phyloP scores from a whole-genome alignment of 768 basidiomycete genomes.

The Naganishia vaughanmartiniae region DNA sequence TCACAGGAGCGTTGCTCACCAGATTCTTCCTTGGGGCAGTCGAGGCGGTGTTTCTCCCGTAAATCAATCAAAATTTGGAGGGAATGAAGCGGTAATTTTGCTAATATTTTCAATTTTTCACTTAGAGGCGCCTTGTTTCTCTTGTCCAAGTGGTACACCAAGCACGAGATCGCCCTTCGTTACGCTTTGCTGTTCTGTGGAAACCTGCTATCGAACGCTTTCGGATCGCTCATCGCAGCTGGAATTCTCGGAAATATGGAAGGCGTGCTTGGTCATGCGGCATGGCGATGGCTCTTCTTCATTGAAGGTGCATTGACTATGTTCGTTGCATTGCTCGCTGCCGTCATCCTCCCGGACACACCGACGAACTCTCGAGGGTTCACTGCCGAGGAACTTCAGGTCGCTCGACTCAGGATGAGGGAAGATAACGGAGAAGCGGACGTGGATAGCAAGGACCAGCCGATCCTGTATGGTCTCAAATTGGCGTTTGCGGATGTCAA shows the following conservation, averaged over 20 bases:
- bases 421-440: slow-evolving; percentile 65
- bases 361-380: slow-evolving; percentile 49
- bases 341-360: slow-evolving; percentile 61
- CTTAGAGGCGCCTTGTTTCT: slow-evolving; percentile 47
- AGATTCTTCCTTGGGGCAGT: slow-evolving; percentile 64
- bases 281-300: slow-evolving; percentile 72
- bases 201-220: slow-evolving; percentile 74
- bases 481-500: slow-evolving; percentile 73
- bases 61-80: too few relatives aligned
- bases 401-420: slow-evolving; percentile 55
- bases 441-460: slow-evolving; percentile 55
- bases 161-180: slow-evolving; percentile 34
- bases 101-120: slow-evolving; percentile 26
- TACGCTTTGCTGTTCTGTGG: slow-evolving; percentile 27
- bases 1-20: slow-evolving; percentile 53
- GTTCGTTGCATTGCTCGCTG: slow-evolving; percentile 65
- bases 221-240: slow-evolving; percentile 74
- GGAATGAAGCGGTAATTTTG: too few relatives aligned
- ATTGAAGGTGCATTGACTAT: slow-evolving; percentile 72
- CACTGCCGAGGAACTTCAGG: slow-evolving; percentile 44
- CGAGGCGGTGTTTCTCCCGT: too few relatives aligned
- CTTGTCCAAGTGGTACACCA: slow-evolving; percentile 40
- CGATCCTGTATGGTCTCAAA: slow-evolving; percentile 56
- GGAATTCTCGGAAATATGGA: slow-evolving; percentile 70
- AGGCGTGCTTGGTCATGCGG: slow-evolving; percentile 64